Percentiles rank a stretch among this genome's conserved stretches.
phyloP scores from a whole-genome alignment of 1,139 yeast species.

The Ashbya aceris region DNA sequence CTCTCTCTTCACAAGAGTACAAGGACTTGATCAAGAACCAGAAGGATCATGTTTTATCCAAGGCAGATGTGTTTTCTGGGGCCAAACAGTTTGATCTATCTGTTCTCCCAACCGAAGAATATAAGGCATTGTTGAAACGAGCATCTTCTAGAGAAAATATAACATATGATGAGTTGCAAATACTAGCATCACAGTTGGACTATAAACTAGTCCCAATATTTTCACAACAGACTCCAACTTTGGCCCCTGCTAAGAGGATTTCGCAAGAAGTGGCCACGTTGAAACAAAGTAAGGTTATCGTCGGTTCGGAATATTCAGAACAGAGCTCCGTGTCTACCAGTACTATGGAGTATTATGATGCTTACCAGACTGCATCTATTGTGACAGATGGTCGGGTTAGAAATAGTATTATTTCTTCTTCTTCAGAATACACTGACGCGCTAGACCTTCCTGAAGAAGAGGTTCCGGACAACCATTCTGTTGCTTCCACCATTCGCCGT shows the following conservation, averaged over 20 bases:
- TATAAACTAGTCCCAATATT: slow-evolving; percentile 19
- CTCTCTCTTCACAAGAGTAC: slow-evolving; percentile 30
- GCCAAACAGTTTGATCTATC: slow-evolving; percentile 29
- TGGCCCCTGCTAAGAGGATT: neutral
- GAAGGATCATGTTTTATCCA: slow-evolving; percentile 27
- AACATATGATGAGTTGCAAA: slow-evolving; percentile 26
- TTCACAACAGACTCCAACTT: neutral
- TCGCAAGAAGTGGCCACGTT: neutral
- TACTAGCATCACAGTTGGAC: slow-evolving; percentile 20
- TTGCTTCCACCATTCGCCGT: slow-evolving; percentile 23
- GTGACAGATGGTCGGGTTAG: slow-evolving; percentile 4
- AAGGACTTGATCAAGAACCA: slow-evolving; percentile 26
- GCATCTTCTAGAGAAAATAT: slow-evolving; percentile 17
- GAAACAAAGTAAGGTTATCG: neutral
- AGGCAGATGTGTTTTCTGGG: slow-evolving; percentile 28
- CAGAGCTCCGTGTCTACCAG: slow-evolving; percentile 1
- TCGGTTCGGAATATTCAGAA: neutral
- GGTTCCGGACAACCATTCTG: slow-evolving; percentile 17
- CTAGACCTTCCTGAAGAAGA: slow-evolving; percentile 10
- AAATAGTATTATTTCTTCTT: slow-evolving; percentile 5
- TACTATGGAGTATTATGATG: slow-evolving; percentile 20
- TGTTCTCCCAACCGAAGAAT: slow-evolving; percentile 30
- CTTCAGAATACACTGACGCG: slow-evolving; percentile 22
- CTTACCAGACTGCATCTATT: slow-evolving; percentile 2
- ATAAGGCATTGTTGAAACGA: slow-evolving; percentile 22